A percentile compares a stretch with the other conserved stretches of the same genome.
phyloP scores from a whole-genome alignment of 2,329 filamentous ascomycete genomes.

The Canariomyces notabilis region DNA sequence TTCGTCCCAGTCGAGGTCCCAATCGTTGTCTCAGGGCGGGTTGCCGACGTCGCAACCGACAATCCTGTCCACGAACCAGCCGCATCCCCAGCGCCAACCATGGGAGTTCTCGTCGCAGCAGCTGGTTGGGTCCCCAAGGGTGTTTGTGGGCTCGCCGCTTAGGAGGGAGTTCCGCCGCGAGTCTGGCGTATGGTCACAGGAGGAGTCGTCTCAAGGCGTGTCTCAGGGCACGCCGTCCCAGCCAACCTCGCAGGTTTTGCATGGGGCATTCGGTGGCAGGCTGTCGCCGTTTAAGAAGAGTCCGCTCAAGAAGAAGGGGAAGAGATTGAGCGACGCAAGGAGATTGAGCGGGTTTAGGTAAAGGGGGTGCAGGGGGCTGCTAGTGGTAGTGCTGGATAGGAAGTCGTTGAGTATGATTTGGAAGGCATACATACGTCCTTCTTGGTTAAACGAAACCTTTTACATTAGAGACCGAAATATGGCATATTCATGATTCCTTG shows the following conservation, averaged over 20 bases:
- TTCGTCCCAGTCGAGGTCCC: slow-evolving; percentile 12
- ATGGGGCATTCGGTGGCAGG: slow-evolving; percentile 20
- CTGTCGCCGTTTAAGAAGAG: slow-evolving; percentile 13
- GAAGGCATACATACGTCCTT: too few relatives aligned
- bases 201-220: background rate
- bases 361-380: background rate
- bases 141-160: slow-evolving; percentile 11
- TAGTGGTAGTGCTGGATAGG: background rate
- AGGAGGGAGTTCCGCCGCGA: slow-evolving; percentile 14
- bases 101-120: slow-evolving; percentile 12
- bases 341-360: slow-evolving; percentile 22
- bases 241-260: slow-evolving; percentile 19
- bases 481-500: background rate
- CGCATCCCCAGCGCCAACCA: background rate
- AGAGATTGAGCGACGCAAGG: slow-evolving; percentile 18
- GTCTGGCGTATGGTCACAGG: background rate
- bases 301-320: slow-evolving; percentile 18
- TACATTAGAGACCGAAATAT: background rate
- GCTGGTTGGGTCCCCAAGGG: slow-evolving; percentile 15
- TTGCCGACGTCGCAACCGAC: slow-evolving; percentile 4
- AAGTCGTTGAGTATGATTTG: background rate
- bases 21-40: background rate
- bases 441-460: too few relatives aligned
- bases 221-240: slow-evolving; percentile 16
- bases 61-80: slow-evolving; percentile 5